Evolutionary conservation across 2,329 filamentous ascomycete genomes (phyloP).

Genomic region (Atkinsonella hypoxylon): DNA sequence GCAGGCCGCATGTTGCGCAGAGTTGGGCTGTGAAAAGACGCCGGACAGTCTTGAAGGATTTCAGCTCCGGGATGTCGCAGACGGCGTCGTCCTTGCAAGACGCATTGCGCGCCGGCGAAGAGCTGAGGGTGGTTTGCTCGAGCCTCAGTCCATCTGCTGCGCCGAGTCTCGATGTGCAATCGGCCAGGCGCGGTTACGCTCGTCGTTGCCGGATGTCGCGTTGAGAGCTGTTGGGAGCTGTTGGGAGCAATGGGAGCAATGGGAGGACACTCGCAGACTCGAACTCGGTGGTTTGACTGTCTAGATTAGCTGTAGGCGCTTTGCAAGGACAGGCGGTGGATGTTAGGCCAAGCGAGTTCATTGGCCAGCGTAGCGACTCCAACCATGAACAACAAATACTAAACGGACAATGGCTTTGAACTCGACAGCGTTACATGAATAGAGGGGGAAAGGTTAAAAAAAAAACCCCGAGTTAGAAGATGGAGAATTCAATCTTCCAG

Average conservation of each 20-base stretch:
- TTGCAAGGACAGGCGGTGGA: no score
- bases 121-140: neutral
- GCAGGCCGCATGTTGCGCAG: conserved; percentile 26
- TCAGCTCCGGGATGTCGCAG: conserved; percentile 1
- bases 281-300: no score
- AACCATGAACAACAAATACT: no score
- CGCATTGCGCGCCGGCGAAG: conserved; percentile 9
- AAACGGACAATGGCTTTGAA: no score
- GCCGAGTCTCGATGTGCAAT: neutral
- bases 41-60: neutral
- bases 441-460: no score
- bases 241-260: neutral
- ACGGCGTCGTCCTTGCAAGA: conserved; percentile 3
- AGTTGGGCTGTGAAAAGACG: neutral
- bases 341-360: no score
- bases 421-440: no score
- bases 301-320: no score
- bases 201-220: neutral
- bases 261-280: neutral
- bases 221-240: neutral
- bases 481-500: no score
- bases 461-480: no score
- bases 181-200: neutral
- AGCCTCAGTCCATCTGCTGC: neutral
- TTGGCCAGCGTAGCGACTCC: no score